A percentile compares a stretch with the other conserved stretches of the same genome.
Conservation (phyloP, 805 yeast species). For the Saccharomycopsis sp. region DNA sequence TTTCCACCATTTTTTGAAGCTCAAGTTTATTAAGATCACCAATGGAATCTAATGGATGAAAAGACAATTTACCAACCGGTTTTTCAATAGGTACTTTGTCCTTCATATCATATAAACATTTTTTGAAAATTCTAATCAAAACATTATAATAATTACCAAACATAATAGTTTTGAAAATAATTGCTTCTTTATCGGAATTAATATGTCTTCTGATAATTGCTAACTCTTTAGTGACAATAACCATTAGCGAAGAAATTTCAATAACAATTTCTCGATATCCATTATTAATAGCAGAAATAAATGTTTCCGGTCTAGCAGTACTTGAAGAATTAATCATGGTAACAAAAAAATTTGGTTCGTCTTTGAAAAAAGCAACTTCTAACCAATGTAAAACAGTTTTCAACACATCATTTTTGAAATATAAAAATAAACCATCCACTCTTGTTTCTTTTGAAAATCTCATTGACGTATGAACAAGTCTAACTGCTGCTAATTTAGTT, state of each 20-base stretch:
- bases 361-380: conserved; percentile 24
- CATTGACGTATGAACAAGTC: not conserved
- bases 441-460: not conserved
- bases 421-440: conserved; percentile 13
- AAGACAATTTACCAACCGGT: too few relatives aligned
- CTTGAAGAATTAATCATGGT: not conserved
- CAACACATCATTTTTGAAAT: conserved; percentile 24
- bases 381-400: conserved; percentile 26
- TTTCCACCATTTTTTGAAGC: conserved; percentile 2
- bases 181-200: conserved; percentile 42
- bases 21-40: not conserved
- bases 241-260: conserved; percentile 51
- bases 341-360: conserved; percentile 8
- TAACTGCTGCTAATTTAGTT: conserved; percentile 1
- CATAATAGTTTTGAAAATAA: conserved; percentile 45
- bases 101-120: conserved; percentile 36
- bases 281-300: not conserved
- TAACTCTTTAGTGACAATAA: conserved; percentile 43
- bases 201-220: conserved; percentile 45
- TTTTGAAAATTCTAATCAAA: conserved; percentile 28
- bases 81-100: not conserved
- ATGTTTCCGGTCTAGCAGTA: not conserved
- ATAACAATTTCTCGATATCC: conserved; percentile 31
- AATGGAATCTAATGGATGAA: not conserved
- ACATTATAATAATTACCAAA: conserved; percentile 65